A percentile compares a stretch with the other conserved stretches of the same genome.
These are phyloP conservation scores for Colletotrichum orchidophilum DNA, from an alignment of 2,329 filamentous ascomycete genomes.

Conservation along the genomic window DNA sequence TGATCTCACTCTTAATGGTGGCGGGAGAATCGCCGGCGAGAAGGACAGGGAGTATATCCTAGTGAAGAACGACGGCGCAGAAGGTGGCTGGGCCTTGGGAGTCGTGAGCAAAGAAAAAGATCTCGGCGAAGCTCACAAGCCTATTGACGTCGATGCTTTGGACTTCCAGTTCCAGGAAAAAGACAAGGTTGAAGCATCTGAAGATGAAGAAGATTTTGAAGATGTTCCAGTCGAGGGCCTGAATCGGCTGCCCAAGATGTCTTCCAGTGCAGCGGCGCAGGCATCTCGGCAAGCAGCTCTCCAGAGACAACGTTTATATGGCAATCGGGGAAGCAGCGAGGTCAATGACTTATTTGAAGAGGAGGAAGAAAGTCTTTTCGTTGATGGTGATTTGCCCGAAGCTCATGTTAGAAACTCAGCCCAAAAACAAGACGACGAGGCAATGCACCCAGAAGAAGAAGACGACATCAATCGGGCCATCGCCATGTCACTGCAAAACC, in stretches of 20 bases:
- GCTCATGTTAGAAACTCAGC: slow-evolving; percentile 1
- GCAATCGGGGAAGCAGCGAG: slow-evolving; percentile 13
- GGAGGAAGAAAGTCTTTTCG: slow-evolving; percentile 68
- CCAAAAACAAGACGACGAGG: slow-evolving; percentile 48
- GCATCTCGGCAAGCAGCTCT: slow-evolving; percentile 7
- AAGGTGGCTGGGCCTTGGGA: slow-evolving; percentile 95
- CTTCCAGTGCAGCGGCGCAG: slow-evolving; percentile 20
- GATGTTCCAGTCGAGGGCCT: slow-evolving; percentile 92
- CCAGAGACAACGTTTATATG: slow-evolving; percentile 6
- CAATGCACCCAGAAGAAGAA: slow-evolving; percentile 50
- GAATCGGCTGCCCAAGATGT: slow-evolving; percentile 78
- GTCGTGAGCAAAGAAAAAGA: slow-evolving; percentile 90
- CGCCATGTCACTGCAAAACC: slow-evolving; percentile 81
- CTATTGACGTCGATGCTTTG: slow-evolving; percentile 87
- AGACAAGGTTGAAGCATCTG: slow-evolving; percentile 65
- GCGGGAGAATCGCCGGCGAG: slow-evolving; percentile 80
- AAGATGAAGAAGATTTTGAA: slow-evolving; percentile 81
- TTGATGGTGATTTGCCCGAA: slow-evolving; percentile 43
- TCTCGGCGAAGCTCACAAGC: slow-evolving; percentile 81
- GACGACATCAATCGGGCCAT: slow-evolving; percentile 83
- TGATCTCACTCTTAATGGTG: slow-evolving; percentile 70
- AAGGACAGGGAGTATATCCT: slow-evolving; percentile 93
- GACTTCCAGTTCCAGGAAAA: slow-evolving; percentile 65
- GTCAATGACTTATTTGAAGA: slow-evolving; percentile 41
- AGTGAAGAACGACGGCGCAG: slow-evolving; percentile 93